These are phyloP conservation scores for Enterocytospora artemiae DNA, from an alignment of 371 early-diverging fungal species.

Conservation along the genomic window DNA sequence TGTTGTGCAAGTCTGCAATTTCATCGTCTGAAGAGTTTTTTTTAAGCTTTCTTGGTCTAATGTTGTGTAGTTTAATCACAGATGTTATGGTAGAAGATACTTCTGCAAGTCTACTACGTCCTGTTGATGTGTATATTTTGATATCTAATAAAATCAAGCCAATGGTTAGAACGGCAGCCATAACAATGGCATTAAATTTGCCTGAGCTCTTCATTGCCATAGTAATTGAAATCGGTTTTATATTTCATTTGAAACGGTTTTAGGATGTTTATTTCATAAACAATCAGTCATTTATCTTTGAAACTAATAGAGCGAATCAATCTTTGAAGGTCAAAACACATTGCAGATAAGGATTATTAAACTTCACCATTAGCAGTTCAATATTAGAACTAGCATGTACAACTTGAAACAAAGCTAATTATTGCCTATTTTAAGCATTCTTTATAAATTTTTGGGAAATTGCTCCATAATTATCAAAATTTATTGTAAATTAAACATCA, in stretches of 20 bases:
- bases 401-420: no score
- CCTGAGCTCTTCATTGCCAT: neutral
- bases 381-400: no score
- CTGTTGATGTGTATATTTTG: neutral
- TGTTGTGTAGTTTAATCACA: neutral
- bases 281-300: neutral
- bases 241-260: neutral
- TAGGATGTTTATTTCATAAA: neutral
- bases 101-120: neutral
- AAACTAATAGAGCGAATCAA: neutral
- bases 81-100: neutral
- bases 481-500: no score
- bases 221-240: neutral
- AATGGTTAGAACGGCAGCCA: neutral
- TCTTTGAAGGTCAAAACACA: no score
- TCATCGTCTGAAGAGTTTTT: neutral
- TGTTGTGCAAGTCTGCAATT: neutral
- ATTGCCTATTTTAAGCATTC: no score
- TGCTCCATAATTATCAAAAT: no score
- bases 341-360: no score
- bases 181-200: neutral
- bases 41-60: neutral
- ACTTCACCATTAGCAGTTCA: no score
- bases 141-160: neutral
- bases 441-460: no score